phyloP scores from a whole-genome alignment of 768 basidiomycete species.

The Lactarius akahatsu region DNA sequence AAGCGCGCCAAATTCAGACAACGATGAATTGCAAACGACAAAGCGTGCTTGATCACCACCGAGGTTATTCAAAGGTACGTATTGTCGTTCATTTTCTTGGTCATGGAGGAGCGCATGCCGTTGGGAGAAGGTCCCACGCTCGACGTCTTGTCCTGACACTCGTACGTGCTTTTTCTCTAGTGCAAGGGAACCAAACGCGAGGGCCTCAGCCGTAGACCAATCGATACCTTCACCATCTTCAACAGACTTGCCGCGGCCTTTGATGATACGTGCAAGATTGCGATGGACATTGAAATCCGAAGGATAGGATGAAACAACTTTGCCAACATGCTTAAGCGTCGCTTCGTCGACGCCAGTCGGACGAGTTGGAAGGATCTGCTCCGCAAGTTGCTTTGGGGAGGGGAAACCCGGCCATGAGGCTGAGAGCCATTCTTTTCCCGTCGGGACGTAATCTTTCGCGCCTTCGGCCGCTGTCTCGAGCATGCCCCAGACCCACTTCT shows the following conservation, averaged over 20 bases:
- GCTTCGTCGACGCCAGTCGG: conserved; percentile 78
- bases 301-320: conserved; percentile 84
- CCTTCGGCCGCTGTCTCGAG: conserved; percentile 94
- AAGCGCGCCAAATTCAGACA: conserved; percentile 92
- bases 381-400: conserved; percentile 91
- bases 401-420: conserved; percentile 99
- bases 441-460: conserved; percentile 93
- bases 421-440: conserved; percentile 95
- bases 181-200: conserved; percentile 92
- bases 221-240: conserved; percentile 92
- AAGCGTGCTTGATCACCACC: conserved; percentile 87
- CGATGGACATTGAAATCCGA: conserved; percentile 83
- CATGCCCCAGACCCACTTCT: conserved; percentile 99
- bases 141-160: conserved; percentile 96
- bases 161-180: conserved; percentile 94
- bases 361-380: conserved; percentile 87
- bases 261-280: conserved; percentile 91
- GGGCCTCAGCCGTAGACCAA: conserved; percentile 97
- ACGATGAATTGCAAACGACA: conserved; percentile 93
- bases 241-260: conserved; percentile 83
- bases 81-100: conserved; percentile 88
- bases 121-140: conserved; percentile 98
- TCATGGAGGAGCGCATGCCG: conserved; percentile 97
- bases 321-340: conserved; percentile 79
- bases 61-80: conserved; percentile 86